Percentiles rank a stretch among this genome's conserved stretches.
Evolutionary conservation across 176 grass and related monocot genomes (phyloP).

Genomic region (Sorghum bicolor): DNA sequence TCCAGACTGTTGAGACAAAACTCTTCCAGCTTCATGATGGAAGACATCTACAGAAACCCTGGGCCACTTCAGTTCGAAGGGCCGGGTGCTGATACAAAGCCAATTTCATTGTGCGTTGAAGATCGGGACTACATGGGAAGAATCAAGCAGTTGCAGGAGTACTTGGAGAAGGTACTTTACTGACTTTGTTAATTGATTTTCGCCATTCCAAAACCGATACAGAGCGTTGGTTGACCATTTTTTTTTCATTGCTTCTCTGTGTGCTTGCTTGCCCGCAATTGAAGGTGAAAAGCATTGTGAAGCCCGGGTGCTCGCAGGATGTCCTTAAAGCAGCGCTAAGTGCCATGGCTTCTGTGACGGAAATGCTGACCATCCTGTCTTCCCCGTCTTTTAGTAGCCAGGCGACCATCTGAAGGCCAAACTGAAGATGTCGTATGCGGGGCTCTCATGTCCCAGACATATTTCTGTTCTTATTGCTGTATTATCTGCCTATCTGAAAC

Average conservation of each 20-base stretch:
- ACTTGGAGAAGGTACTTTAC: conserved; percentile 75
- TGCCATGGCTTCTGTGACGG: conserved; percentile 83
- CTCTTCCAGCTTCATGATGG: conserved; percentile 76
- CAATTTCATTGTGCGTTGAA: conserved; percentile 81
- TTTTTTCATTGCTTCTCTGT: background rate
- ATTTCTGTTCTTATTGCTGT: background rate
- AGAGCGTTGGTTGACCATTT: background rate
- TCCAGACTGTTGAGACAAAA: conserved; percentile 71
- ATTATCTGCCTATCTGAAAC: background rate
- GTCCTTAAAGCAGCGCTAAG: conserved; percentile 86
- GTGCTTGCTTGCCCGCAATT: background rate
- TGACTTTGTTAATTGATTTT: conserved; percentile 8
- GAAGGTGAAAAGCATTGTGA: conserved; percentile 94
- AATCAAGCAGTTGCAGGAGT: conserved; percentile 93
- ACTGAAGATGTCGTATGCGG: background rate
- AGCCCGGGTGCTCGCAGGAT: conserved; percentile 97
- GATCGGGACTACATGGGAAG: conserved; percentile 99
- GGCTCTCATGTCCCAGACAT: background rate
- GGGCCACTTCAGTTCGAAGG: conserved; percentile 91
- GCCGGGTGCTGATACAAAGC: conserved; percentile 69
- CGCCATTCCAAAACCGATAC: background rate
- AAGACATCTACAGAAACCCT: conserved; percentile 97
- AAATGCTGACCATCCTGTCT: conserved; percentile 69
- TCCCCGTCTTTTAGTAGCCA: conserved; percentile 51
- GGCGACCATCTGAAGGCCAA: conserved; percentile 22